Conservation (phyloP, 208 protist species). For the Phytomonas sp. region DNA sequence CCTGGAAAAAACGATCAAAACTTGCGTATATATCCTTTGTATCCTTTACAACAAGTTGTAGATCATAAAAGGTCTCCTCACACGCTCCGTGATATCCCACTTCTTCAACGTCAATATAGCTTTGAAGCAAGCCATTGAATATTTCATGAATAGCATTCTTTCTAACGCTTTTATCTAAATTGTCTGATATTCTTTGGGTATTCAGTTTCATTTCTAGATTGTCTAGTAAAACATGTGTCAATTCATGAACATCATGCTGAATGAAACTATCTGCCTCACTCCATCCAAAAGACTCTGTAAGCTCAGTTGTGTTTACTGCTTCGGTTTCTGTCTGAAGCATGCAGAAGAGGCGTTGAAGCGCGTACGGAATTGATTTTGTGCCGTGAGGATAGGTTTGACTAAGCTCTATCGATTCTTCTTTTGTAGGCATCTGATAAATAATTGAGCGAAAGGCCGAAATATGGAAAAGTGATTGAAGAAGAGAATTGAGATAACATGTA, state of each 20-base stretch:
- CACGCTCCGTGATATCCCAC: conserved; percentile 65
- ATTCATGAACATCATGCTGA: conserved; percentile 91
- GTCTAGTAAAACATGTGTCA: conserved; percentile 79
- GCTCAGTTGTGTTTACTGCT: conserved; percentile 76
- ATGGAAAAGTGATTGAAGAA: conserved; percentile 87
- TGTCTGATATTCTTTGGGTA: conserved; percentile 14
- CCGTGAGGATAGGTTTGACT: not conserved
- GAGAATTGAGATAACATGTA: conserved; percentile 90
- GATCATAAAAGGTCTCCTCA: conserved; percentile 87
- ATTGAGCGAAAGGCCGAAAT: conserved; percentile 73
- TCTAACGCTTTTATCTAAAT: conserved; percentile 9
- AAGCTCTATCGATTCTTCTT: conserved; percentile 56
- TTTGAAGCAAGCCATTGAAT: conserved; percentile 68
- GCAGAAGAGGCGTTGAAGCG: conserved; percentile 86
- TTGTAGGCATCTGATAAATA: conserved; percentile 88
- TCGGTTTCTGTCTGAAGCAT: conserved; percentile 54
- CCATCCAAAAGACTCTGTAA: conserved; percentile 92
- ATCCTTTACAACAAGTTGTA: conserved; percentile 87
- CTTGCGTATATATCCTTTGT: conserved; percentile 79
- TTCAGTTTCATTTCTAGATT: conserved; percentile 76
- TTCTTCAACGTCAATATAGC: conserved; percentile 82
- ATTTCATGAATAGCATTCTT: conserved; percentile 69
- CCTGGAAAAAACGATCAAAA: conserved; percentile 81
- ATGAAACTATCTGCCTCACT: conserved; percentile 79
- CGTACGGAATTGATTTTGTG: conserved; percentile 74